These are phyloP conservation scores for Clonostachys rhizophaga DNA, from an alignment of 2,329 filamentous ascomycete species.

Conservation along the genomic window DNA sequence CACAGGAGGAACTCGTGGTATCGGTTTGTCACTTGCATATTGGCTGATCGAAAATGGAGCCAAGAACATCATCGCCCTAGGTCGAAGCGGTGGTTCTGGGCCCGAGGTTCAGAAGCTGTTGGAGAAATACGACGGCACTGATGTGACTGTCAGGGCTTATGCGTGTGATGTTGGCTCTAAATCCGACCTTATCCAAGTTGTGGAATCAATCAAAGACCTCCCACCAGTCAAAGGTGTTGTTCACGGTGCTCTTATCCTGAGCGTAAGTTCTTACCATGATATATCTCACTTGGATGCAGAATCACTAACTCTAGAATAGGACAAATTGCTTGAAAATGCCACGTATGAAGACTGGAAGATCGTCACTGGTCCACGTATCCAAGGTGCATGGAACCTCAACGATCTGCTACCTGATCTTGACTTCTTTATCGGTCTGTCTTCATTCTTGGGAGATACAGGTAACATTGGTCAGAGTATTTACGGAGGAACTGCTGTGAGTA, in stretches of 20 bases:
- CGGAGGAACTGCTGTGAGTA: constrained; percentile 13
- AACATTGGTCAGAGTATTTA: constrained; percentile 28
- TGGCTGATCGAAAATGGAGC: constrained; percentile 46
- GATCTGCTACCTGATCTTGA: constrained; percentile 17
- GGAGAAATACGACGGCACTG: constrained; percentile 11
- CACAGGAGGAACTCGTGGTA: constrained; percentile 11
- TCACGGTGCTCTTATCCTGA: constrained; percentile 8
- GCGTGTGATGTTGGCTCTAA: constrained; percentile 36
- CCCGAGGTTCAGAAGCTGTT: constrained; percentile 35
- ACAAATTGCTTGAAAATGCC: constrained; percentile 25
- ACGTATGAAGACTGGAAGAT: constrained; percentile 22
- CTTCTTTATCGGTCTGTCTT: constrained; percentile 37
- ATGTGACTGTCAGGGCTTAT: background rate
- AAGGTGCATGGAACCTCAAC: constrained; percentile 34
- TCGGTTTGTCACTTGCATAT: constrained; percentile 26
- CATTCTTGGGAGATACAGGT: constrained; percentile 22
- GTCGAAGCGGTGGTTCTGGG: constrained; percentile 36
- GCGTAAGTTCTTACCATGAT: constrained; percentile 1
- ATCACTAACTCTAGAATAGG: constrained; percentile 6
- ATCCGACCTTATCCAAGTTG: background rate
- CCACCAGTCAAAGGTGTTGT: constrained; percentile 12
- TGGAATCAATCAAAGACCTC: background rate
- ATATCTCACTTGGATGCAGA: background rate
- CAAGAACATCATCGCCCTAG: constrained; percentile 40
- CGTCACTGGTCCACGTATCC: constrained; percentile 24